These are phyloP conservation scores for Penicillium sp. DNA, from an alignment of 2,329 filamentous ascomycete genomes.

Conservation along the genomic window DNA sequence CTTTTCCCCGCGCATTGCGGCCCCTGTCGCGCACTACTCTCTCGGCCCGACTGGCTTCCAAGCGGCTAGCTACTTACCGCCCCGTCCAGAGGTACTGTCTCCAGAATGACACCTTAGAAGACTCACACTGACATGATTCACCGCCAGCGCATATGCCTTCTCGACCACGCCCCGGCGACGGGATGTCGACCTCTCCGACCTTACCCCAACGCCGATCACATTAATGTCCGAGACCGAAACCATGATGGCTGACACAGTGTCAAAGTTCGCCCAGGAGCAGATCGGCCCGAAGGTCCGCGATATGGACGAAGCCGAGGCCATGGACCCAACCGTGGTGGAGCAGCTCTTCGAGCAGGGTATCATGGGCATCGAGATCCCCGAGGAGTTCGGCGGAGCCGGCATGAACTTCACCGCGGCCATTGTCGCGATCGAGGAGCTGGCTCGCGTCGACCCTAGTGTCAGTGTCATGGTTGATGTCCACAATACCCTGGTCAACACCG, in stretches of 20 bases:
- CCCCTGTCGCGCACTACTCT: conserved; percentile 41
- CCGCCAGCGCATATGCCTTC: conserved; percentile 49
- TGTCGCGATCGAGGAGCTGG: conserved; percentile 93
- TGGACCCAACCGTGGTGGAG: conserved; percentile 85
- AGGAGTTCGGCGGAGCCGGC: conserved; percentile 91
- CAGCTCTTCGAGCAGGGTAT: conserved; percentile 95
- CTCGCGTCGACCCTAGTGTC: conserved; percentile 87
- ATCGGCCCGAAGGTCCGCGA: conserved; percentile 88
- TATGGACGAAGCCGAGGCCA: conserved; percentile 94
- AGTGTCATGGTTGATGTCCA: conserved; percentile 95
- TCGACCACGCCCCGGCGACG: conserved; percentile 57
- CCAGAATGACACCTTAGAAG: not conserved
- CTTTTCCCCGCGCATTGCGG: conserved; percentile 46
- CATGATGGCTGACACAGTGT: conserved; percentile 83
- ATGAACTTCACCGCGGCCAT: conserved; percentile 99
- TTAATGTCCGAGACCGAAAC: conserved; percentile 86
- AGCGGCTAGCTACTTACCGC: conserved; percentile 36
- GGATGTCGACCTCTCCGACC: conserved; percentile 63
- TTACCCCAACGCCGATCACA: conserved; percentile 86
- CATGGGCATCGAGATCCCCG: conserved; percentile 96
- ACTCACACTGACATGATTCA: not conserved
- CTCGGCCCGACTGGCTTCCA: conserved; percentile 38
- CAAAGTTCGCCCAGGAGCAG: conserved; percentile 83
- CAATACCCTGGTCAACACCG: conserved; percentile 96
- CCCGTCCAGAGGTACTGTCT: conserved; percentile 41